Evolutionary conservation across 1,139 yeast species (phyloP), one percentile per base, ranked within the genome.

Genomic region (Suhomyces anneliseae): DNA sequence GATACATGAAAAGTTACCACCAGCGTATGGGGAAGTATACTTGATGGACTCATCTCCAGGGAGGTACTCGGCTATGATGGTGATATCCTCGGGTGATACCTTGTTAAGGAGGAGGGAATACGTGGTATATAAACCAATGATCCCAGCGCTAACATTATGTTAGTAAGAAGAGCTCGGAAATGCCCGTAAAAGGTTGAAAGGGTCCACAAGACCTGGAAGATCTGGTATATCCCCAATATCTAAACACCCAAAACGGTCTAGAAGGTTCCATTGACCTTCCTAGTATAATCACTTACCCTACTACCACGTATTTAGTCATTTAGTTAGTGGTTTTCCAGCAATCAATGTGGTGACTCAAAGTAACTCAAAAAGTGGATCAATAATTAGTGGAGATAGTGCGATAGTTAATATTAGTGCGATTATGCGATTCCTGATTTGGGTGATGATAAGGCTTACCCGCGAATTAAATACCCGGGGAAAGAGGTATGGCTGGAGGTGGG

Each of bases 1-100:
- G 46, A 85, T 83, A 58, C 85, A 79, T 3, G 87, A 81, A 58
- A 84, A 83, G 62, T 82, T 81, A 2, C 87, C 89, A n/a, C 89
- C 89, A 1, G 92, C 92, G 77, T 85, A 85, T 1, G 95, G 95
- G 0, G 90, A 84, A 2, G 95, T 83, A 61, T 83, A 87, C 44
- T 78, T 72, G 50, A 79, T 77, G 4, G 88, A 80, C 54, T 79
- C 83, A 58, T 87, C 95, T 6, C 93, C 95, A 2, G 95, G 93
- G 42, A 84, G 62, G 54, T 73, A 77, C 56, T 83, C 79, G 3
- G 87, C 92, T 19, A 83, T 56, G 7, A 86, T 75, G 4, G 81
- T 73, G 51, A 86, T 76, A n/a, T 79, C 69, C 6, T 61, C 48
- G 1, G 81, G 78, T 7, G 66, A 52, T 8, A 78, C 74, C 1